Percentiles rank a stretch among this genome's conserved stretches.
phyloP scores from a whole-genome alignment of 805 yeast species.

The Metschnikowia dekortorum region DNA sequence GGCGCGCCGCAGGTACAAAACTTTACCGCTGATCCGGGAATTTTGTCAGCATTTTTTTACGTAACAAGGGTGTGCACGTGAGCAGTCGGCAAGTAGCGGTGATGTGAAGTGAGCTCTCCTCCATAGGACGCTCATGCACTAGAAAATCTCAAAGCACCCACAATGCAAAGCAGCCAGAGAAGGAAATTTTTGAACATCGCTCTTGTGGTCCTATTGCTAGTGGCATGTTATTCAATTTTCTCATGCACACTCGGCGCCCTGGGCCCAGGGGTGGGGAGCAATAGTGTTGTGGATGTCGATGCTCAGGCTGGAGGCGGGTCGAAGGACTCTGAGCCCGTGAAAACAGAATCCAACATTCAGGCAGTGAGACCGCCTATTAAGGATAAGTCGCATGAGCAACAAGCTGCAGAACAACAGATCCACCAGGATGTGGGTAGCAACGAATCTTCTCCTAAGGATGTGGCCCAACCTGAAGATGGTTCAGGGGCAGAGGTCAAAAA shows the following conservation, averaged over 20 bases:
- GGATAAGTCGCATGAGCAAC: slow-evolving; percentile 5
- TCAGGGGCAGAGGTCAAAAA: background rate
- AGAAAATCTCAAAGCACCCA: background rate
- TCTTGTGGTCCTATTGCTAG: slow-evolving; percentile 2
- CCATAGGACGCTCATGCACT: background rate
- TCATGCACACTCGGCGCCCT: background rate
- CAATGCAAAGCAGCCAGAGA: slow-evolving; percentile 2
- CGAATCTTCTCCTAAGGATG: background rate
- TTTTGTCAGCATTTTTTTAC: background rate
- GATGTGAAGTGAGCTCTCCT: background rate
- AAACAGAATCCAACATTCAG: background rate
- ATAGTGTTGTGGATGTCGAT: slow-evolving; percentile 16
- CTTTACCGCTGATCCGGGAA: no score
- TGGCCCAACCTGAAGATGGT: background rate
- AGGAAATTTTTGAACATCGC: slow-evolving; percentile 3
- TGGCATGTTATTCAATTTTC: background rate
- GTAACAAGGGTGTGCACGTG: background rate
- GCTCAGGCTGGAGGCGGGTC: slow-evolving; percentile 11
- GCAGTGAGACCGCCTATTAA: slow-evolving; percentile 5
- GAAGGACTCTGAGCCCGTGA: slow-evolving; percentile 4
- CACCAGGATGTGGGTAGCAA: background rate
- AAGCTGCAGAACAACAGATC: slow-evolving; percentile 11
- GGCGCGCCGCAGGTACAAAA: no score
- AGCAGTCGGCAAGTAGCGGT: background rate
- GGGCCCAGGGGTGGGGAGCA: background rate